Evolutionary conservation across 192 early-diverging fungal species (phyloP).

Genomic region (Backusella tuberculispora): DNA sequence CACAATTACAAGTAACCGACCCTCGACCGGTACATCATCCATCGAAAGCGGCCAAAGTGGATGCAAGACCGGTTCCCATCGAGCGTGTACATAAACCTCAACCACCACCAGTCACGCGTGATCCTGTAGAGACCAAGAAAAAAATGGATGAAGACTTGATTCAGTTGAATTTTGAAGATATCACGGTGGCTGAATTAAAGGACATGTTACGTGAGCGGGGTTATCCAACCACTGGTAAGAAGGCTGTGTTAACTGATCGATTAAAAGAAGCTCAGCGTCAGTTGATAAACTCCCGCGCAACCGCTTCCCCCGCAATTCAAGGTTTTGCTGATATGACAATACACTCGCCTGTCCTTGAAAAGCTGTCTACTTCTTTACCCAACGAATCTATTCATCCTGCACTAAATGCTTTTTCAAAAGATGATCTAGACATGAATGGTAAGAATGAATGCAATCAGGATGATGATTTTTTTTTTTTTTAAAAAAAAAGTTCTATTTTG

Average conservation of each 20-base stretch:
- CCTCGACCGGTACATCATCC: conserved; percentile 26
- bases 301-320: not conserved
- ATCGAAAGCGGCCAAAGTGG: conserved; percentile 15
- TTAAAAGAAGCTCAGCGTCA: conserved; percentile 59
- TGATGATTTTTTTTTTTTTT: too few relatives aligned
- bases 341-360: conserved; percentile 4
- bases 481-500: not conserved
- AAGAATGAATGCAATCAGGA: not conserved
- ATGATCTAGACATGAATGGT: conserved; percentile 21
- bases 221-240: conserved; percentile 69
- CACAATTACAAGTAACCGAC: conserved; percentile 27
- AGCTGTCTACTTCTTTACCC: not conserved
- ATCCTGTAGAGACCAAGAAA: conserved; percentile 54
- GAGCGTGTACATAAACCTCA: conserved; percentile 29
- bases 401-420: conserved; percentile 2
- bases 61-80: conserved; percentile 31
- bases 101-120: conserved; percentile 7
- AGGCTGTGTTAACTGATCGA: conserved; percentile 67
- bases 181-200: conserved; percentile 75
- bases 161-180: conserved; percentile 71
- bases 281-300: not conserved
- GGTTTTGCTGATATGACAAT: conserved; percentile 17
- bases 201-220: conserved; percentile 68
- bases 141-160: conserved; percentile 64
- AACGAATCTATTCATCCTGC: conserved; percentile 19